Evolutionary conservation across 2,329 filamentous ascomycete species (phyloP).

Genomic region (Neurospora sp.): DNA sequence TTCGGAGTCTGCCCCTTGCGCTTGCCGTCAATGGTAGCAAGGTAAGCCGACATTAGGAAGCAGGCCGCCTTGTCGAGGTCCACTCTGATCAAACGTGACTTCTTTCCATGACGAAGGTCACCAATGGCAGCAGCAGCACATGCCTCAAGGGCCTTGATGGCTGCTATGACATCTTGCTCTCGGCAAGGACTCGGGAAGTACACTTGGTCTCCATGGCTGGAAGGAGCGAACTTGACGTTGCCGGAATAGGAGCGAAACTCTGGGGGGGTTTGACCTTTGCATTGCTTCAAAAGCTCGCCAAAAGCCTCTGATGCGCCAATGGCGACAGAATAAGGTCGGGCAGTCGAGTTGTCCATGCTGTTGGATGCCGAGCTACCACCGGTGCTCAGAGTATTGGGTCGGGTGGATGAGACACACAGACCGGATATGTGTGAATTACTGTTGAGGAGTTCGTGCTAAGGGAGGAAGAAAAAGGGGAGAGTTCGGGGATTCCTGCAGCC

Average conservation of each 20-base stretch:
- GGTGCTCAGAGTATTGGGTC: neutral
- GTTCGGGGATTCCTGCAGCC: neutral
- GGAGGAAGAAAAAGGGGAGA: neutral
- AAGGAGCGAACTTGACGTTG: constrained; percentile 23
- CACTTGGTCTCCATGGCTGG: constrained; percentile 21
- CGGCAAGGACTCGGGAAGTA: constrained; percentile 32
- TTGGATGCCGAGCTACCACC: neutral
- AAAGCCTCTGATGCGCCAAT: constrained; percentile 23
- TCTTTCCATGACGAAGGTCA: constrained; percentile 41
- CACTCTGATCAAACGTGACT: constrained; percentile 29
- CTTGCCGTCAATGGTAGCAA: constrained; percentile 45
- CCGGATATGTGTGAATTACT: neutral
- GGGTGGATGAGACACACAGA: neutral
- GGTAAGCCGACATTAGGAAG: constrained; percentile 49
- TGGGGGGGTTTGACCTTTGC: constrained; percentile 23
- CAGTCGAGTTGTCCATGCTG: neutral
- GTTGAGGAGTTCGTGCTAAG: neutral
- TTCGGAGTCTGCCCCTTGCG: constrained; percentile 36
- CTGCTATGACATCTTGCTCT: constrained; percentile 30
- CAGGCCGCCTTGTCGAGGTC: constrained; percentile 43
- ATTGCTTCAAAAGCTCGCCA: constrained; percentile 17
- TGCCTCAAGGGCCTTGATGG: constrained; percentile 51
- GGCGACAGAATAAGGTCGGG: constrained; percentile 22
- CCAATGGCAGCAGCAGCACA: constrained; percentile 50
- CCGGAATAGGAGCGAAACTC: constrained; percentile 20